These are phyloP conservation scores for Backusella mclennaniae DNA, from an alignment of 192 early-diverging fungal species.

Conservation along the genomic window DNA sequence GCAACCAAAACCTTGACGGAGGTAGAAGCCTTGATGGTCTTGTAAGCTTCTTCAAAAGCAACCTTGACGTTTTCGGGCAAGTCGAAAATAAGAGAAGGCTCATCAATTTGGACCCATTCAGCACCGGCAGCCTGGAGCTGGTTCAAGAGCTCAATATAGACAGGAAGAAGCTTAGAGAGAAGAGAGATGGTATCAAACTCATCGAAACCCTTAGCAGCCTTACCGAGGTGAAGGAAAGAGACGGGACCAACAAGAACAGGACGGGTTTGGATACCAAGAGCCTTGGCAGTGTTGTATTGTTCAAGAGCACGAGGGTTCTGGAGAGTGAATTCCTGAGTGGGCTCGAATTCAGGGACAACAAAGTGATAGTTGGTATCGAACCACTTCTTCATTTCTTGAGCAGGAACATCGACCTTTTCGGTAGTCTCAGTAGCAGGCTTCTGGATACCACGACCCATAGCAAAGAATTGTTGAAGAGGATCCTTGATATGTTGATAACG, in stretches of 20 bases:
- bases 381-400: conserved; percentile 99
- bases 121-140: conserved; percentile 76
- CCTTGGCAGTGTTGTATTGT: conserved; percentile 91
- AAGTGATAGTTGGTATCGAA: conserved; percentile 95
- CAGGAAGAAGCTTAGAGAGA: conserved; percentile 74
- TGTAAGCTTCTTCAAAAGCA: conserved; percentile 65
- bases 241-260: conserved; percentile 94
- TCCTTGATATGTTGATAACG: conserved; percentile 48
- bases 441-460: conserved; percentile 96
- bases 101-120: conserved; percentile 85
- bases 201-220: conserved; percentile 65
- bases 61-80: conserved; percentile 45
- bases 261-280: conserved; percentile 85
- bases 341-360: conserved; percentile 87
- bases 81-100: conserved; percentile 76
- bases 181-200: conserved; percentile 75
- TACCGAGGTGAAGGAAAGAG: conserved; percentile 83
- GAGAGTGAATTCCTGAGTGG: conserved; percentile 73
- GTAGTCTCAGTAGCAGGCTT: conserved; percentile 58
- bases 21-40: conserved; percentile 49
- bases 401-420: conserved; percentile 82
- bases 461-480: conserved; percentile 88
- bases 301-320: conserved; percentile 68
- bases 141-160: conserved; percentile 74
- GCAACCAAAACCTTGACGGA: conserved; percentile 76